Percentiles rank a stretch among this genome's conserved stretches.
Conservation (phyloP, 306 rosid species). For the Corylus americana region DNA sequence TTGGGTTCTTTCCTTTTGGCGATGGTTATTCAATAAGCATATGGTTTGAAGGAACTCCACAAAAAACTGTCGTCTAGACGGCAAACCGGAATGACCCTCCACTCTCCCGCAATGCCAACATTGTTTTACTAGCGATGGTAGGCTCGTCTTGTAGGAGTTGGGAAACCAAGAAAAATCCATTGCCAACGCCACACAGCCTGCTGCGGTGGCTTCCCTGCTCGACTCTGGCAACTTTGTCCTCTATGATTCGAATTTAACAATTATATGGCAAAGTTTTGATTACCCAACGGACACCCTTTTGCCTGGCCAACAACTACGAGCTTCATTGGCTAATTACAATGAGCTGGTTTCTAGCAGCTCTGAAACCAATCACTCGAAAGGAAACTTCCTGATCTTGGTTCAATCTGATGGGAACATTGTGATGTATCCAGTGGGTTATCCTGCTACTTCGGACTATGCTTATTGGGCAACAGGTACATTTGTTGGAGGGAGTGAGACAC, state of each 20-base stretch:
- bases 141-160: not conserved
- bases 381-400: not conserved
- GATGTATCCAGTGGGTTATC: not conserved
- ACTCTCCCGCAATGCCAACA: not conserved
- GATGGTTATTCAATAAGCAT: not conserved
- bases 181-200: not conserved
- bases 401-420: not conserved
- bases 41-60: not conserved
- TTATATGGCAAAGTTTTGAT: not conserved
- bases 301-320: not conserved
- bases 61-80: not conserved
- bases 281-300: not conserved
- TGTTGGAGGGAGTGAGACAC: not conserved
- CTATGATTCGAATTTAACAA: not conserved
- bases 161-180: not conserved
- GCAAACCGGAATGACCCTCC: not conserved
- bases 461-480: not conserved
- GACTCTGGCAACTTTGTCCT: not conserved
- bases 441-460: not conserved
- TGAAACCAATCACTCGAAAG: not conserved
- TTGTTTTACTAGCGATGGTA: not conserved
- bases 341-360: not conserved
- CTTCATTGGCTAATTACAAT: not conserved
- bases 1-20: not conserved
- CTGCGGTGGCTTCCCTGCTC: not conserved